These are phyloP conservation scores for Volvariella surrecta DNA, from an alignment of 1,284 basidiomycete species.

Conservation along the genomic window DNA sequence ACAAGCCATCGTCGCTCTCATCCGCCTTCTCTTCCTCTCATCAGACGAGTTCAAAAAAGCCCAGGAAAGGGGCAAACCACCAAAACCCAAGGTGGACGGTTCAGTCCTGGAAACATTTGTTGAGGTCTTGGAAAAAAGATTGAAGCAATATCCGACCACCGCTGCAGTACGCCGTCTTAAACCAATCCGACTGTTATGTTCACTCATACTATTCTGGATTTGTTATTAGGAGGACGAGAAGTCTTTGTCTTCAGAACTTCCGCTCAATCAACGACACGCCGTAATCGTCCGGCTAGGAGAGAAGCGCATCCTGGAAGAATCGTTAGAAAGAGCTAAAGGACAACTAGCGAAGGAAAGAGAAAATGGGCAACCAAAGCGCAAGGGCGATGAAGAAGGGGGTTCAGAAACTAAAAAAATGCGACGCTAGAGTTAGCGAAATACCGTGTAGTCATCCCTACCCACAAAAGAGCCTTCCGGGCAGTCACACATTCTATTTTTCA, in stretches of 20 bases:
- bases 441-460: too few species aligned
- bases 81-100: conserved; percentile 61
- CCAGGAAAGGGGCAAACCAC: conserved; percentile 65
- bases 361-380: conserved; percentile 8
- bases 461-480: too few species aligned
- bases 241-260: conserved; percentile 29
- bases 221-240: conserved; percentile 43
- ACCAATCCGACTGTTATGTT: background rate
- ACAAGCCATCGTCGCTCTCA: conserved; percentile 60
- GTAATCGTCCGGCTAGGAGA: conserved; percentile 75
- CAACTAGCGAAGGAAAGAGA: conserved; percentile 9
- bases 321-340: conserved; percentile 21
- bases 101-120: conserved; percentile 36
- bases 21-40: conserved; percentile 58
- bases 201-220: conserved; percentile 3
- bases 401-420: background rate
- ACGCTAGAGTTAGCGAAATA: too few species aligned
- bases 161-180: too few species aligned
- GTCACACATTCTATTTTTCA: too few species aligned
- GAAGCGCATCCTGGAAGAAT: conserved; percentile 55
- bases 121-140: conserved; percentile 40
- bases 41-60: conserved; percentile 58
- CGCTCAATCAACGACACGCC: conserved; percentile 51
- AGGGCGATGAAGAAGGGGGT: conserved; percentile 8
- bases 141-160: conserved; percentile 44